Conservation (phyloP, 2,329 filamentous ascomycete species). For the Aspergillus hiratsukae region DNA sequence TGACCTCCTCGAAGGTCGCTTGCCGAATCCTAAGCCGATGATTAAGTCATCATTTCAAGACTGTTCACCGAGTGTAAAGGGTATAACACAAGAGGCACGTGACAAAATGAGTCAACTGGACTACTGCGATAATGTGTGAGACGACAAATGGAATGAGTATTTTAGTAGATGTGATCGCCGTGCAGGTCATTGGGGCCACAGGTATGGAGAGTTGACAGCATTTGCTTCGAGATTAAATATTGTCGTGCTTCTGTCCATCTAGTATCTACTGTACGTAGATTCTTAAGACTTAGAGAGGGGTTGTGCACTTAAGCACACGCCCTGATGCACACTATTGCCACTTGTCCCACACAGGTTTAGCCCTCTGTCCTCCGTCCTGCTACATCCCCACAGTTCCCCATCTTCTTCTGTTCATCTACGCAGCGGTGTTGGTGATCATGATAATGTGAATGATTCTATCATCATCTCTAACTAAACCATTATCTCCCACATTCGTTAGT, state of each 20-base stretch:
- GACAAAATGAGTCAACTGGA: not conserved
- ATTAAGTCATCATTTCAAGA: not conserved
- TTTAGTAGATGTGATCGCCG: not conserved
- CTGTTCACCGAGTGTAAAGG: not conserved
- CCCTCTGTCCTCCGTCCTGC: too few species aligned
- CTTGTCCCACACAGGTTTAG: not conserved
- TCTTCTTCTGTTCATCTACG: not conserved
- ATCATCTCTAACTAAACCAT: not conserved
- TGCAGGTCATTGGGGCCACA: not conserved
- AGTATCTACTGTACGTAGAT: too few species aligned
- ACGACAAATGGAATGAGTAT: not conserved
- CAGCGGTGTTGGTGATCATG: not conserved
- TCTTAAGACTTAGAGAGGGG: too few species aligned
- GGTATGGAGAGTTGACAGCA: not conserved
- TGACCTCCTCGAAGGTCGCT: not conserved
- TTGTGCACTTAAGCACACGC: too few species aligned
- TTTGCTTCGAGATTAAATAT: not conserved
- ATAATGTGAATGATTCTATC: not conserved
- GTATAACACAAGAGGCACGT: not conserved
- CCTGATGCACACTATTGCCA: not conserved
- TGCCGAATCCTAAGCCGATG: not conserved
- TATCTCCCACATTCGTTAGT: not conserved
- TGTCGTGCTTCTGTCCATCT: not conserved
- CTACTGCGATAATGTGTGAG: not conserved
- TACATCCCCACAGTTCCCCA: not conserved